Conservation (phyloP, 169 alveolate species). For the Sarcocystis neurona region DNA sequence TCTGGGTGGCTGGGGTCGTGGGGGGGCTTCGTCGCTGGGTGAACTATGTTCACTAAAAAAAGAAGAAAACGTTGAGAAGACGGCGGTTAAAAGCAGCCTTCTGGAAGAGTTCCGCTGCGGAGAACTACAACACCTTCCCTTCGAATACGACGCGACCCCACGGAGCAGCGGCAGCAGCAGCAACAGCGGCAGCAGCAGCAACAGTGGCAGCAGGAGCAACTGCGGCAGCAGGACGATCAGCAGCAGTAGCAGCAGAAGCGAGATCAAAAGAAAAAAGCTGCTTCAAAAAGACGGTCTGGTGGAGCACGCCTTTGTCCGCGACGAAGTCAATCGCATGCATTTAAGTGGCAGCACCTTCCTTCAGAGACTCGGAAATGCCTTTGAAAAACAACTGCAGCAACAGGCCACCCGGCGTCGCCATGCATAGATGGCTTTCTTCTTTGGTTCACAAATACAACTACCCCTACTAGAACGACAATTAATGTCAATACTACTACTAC, state of each 20-base stretch:
- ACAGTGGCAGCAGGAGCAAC: too few relatives aligned
- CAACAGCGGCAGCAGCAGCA: too few relatives aligned
- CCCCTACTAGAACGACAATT: background rate
- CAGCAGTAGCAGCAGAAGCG: too few relatives aligned
- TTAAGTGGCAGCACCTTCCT: background rate
- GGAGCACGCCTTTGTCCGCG: background rate
- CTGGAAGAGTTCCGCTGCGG: background rate
- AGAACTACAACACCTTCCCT: background rate
- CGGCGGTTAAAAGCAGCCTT: background rate
- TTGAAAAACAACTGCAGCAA: background rate
- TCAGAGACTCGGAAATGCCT: background rate
- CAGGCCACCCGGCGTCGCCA: too few relatives aligned
- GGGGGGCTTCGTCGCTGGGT: too few relatives aligned
- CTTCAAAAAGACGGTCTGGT: background rate
- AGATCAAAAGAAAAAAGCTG: too few relatives aligned
- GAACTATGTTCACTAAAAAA: background rate
- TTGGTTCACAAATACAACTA: background rate
- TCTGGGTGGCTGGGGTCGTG: too few relatives aligned
- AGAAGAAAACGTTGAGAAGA: background rate
- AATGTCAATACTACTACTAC: too few relatives aligned
- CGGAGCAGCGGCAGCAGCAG: too few relatives aligned
- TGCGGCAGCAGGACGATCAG: too few relatives aligned
- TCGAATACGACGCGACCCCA: background rate
- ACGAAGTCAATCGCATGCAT: constrained; percentile 1
- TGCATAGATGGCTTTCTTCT: background rate